Conservation (phyloP, 805 yeast genomes). For the Kluyveromyces lactis region DNA sequence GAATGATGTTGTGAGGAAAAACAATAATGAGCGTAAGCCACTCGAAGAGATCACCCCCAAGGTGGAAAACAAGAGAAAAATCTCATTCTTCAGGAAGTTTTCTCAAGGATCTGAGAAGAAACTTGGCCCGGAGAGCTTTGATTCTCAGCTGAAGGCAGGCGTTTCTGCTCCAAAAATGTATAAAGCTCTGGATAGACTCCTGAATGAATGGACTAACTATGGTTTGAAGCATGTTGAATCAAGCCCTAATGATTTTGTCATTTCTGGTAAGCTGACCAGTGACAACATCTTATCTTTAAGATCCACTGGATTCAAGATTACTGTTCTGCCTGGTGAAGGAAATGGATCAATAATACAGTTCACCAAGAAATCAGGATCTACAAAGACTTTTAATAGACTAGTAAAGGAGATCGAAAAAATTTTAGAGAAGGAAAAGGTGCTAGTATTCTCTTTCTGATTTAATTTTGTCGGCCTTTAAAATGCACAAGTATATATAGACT, state of each 20-base stretch:
- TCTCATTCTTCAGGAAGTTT: slow-evolving; percentile 30
- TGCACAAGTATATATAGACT: too few species aligned
- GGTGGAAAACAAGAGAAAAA: slow-evolving; percentile 16
- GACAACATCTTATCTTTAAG: slow-evolving; percentile 54
- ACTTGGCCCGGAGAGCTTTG: slow-evolving; percentile 7
- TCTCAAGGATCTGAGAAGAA: slow-evolving; percentile 17
- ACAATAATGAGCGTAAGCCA: slow-evolving; percentile 7
- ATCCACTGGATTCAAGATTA: slow-evolving; percentile 55
- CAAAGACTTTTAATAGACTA: slow-evolving; percentile 50
- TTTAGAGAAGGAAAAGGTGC: slow-evolving; percentile 54
- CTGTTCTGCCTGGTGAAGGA: slow-evolving; percentile 36
- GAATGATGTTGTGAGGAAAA: slow-evolving; percentile 9
- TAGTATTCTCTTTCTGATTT: slow-evolving; percentile 25
- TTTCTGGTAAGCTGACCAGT: slow-evolving; percentile 57
- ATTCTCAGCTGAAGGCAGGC: slow-evolving; percentile 22
- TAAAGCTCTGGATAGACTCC: slow-evolving; percentile 53
- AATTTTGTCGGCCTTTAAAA: too few species aligned
- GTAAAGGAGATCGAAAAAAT: slow-evolving; percentile 58
- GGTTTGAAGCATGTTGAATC: slow-evolving; percentile 52
- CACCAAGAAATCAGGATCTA: slow-evolving; percentile 57
- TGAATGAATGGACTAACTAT: slow-evolving; percentile 61
- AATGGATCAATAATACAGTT: slow-evolving; percentile 48
- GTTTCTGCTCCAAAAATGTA: slow-evolving; percentile 45
- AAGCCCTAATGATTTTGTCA: slow-evolving; percentile 34
- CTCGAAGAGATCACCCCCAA: slow-evolving; percentile 14